phyloP scores from a whole-genome alignment of 768 basidiomycete genomes.

The Lactarius sanguifluus region DNA sequence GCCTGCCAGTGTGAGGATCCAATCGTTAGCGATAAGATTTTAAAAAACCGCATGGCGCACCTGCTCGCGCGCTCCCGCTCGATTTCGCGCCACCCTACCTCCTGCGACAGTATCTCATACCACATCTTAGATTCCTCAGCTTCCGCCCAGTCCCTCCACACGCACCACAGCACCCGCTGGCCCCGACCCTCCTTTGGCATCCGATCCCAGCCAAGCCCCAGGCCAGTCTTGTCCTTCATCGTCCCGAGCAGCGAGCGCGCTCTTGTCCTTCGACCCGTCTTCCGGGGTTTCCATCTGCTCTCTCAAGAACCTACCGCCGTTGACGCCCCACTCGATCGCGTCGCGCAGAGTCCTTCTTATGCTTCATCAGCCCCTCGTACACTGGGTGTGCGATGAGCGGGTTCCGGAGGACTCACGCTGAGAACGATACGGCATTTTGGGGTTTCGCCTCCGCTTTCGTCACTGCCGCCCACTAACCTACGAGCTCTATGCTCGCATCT shows the following conservation, averaged over 20 bases:
- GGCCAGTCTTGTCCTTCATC: conserved; percentile 78
- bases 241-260: conserved; percentile 40
- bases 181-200: conserved; percentile 75
- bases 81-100: conserved; percentile 85
- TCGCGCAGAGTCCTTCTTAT: conserved; percentile 68
- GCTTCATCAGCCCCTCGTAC: conserved; percentile 92
- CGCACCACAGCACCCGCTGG: conserved; percentile 76
- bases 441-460: conserved; percentile 41
- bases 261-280: conserved; percentile 35
- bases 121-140: conserved; percentile 86
- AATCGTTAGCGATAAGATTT: conserved; percentile 5
- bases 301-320: conserved; percentile 58
- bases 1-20: conserved; percentile 43
- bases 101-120: conserved; percentile 81
- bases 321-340: conserved; percentile 89
- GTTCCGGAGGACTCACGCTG: conserved; percentile 50
- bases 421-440: conserved; percentile 81
- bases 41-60: conserved; percentile 37
- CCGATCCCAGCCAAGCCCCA: conserved; percentile 72
- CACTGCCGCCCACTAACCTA: conserved; percentile 45
- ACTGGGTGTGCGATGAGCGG: conserved; percentile 88
- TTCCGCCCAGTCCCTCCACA: conserved; percentile 96
- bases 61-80: conserved; percentile 84
- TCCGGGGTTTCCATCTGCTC: conserved; percentile 31
- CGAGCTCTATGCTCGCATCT: conserved; percentile 59